A percentile compares a stretch with the other conserved stretches of the same genome.
These are phyloP conservation scores for Chernovozyma aurita DNA, from an alignment of 1,139 yeast species.

Conservation along the genomic window DNA sequence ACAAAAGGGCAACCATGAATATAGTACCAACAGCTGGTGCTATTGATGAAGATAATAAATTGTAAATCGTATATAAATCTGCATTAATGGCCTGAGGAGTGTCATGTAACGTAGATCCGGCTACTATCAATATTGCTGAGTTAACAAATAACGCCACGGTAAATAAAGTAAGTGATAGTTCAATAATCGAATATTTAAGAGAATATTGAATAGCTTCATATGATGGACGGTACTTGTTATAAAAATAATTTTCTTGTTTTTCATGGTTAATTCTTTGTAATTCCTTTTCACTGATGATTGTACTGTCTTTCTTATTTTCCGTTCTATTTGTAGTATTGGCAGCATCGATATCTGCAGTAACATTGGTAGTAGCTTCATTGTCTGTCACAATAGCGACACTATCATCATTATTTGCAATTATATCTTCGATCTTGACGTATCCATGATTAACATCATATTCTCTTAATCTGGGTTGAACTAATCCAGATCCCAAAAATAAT, in stretches of 20 bases:
- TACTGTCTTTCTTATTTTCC: slow-evolving; percentile 10
- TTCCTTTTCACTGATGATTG: not conserved
- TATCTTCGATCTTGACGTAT: slow-evolving; percentile 23
- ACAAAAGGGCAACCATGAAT: slow-evolving; percentile 69
- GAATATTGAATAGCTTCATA: slow-evolving; percentile 61
- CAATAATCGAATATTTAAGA: slow-evolving; percentile 61
- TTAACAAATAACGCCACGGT: slow-evolving; percentile 78
- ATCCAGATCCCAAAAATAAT: slow-evolving; percentile 67
- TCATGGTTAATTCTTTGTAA: slow-evolving; percentile 13
- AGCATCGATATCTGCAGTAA: slow-evolving; percentile 8
- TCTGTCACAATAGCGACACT: slow-evolving; percentile 3
- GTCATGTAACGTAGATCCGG: slow-evolving; percentile 69
- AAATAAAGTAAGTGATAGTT: slow-evolving; percentile 60
- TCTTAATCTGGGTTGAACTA: slow-evolving; percentile 68
- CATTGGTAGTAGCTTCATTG: slow-evolving; percentile 9
- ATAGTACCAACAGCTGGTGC: slow-evolving; percentile 75
- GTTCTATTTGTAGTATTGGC: slow-evolving; percentile 3
- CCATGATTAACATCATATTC: slow-evolving; percentile 53
- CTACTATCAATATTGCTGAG: slow-evolving; percentile 68
- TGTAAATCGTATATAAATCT: slow-evolving; percentile 67
- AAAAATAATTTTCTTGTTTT: slow-evolving; percentile 32
- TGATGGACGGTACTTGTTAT: slow-evolving; percentile 57
- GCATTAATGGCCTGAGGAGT: slow-evolving; percentile 67
- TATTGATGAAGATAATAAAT: slow-evolving; percentile 49
- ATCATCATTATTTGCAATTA: slow-evolving; percentile 4